A percentile compares a stretch with the other conserved stretches of the same genome.
Evolutionary conservation across 73 alveolate species (phyloP).

Genomic region (Tetrahymena malaccensis): DNA sequence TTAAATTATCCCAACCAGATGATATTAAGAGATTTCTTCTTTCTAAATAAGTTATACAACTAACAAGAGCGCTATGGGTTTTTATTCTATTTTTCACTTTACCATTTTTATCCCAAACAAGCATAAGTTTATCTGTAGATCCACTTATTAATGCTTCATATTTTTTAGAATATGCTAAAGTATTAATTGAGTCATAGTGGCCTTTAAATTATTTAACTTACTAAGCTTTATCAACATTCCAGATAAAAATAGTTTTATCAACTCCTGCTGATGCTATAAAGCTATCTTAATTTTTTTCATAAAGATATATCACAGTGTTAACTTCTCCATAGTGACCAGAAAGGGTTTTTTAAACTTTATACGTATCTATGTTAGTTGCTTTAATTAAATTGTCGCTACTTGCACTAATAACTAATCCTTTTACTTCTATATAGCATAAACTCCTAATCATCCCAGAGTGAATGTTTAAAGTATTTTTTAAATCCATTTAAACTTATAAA

Average conservation of each 20-base stretch:
- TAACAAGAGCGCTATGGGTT: not conserved
- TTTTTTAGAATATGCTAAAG: not conserved
- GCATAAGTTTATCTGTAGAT: not conserved
- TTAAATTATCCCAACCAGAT: not conserved
- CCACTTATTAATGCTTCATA: not conserved
- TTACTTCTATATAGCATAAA: constrained; percentile 21
- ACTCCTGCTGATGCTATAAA: constrained; percentile 33
- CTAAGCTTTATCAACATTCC: constrained; percentile 26
- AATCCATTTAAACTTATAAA: not conserved
- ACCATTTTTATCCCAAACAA: not conserved
- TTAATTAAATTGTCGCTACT: not conserved
- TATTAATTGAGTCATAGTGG: constrained; percentile 15
- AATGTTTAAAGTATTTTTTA: not conserved
- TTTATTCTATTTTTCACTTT: not conserved
- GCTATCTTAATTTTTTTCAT: constrained; percentile 3
- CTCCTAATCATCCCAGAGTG: constrained; percentile 3
- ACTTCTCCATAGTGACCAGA: constrained; percentile 37
- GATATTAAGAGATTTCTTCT: not conserved
- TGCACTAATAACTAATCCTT: constrained; percentile 29
- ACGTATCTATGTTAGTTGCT: not conserved
- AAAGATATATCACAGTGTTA: not conserved
- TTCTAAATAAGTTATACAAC: not conserved
- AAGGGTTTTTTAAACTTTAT: constrained; percentile 4
- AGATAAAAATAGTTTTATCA: constrained; percentile 6
- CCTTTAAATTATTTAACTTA: constrained; percentile 5